Base-by-base conservation (phyloP, 2,329 filamentous ascomycete genomes). In the Fusarium sp. region DNA sequence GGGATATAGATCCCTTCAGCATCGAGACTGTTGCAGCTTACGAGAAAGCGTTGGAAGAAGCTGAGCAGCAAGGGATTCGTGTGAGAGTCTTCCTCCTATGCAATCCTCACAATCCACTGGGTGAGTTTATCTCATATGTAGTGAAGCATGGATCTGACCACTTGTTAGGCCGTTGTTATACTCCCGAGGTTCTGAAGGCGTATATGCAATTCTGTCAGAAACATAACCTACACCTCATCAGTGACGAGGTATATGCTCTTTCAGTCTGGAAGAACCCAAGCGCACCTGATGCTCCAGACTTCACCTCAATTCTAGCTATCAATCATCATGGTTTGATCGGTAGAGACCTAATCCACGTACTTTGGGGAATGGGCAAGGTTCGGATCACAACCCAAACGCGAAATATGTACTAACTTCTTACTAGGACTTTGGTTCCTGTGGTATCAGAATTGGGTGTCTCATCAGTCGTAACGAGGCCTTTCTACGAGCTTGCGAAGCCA, bases 191-290 rank as follows among this genome's bases (percentile, higher is more conserved):
- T 19, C 9, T 63, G 0, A 11, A 63, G 8, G 44, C 44, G 1
- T 64, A 63, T 4, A 63, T 64, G 61, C n/a, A 19, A 12, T 25
- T 63, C 9, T 63, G 58, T 6, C 58, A 63, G 9, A 63, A 63
- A 5, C 37, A 52, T 19, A 30, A 10, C 3, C 10, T 64, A 1
- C 38, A 64, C 5, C 25, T 64, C 9, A 60, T 64, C 2, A 18
- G 16, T n/a, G 61, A 64, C 6, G 37, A 63, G 5, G 33, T 64
- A 3, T 64, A 64, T 10, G 57, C 58, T 3, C 13, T 64, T 9
- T 38, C 57, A n/a, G 57, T 64, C 5, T 64, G 43, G 57, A 28
- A 64, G 11, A 64, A 64, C 11, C 23, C 38, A 15, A 16, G 13
- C 0, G 37, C n/a, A 2, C 43, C 30, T 1, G 0, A 25, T 44